A percentile compares a stretch with the other conserved stretches of the same genome.
These are phyloP conservation scores for Lepidium didymum DNA, from an alignment of 345 rosid species.

Conservation along the genomic window DNA sequence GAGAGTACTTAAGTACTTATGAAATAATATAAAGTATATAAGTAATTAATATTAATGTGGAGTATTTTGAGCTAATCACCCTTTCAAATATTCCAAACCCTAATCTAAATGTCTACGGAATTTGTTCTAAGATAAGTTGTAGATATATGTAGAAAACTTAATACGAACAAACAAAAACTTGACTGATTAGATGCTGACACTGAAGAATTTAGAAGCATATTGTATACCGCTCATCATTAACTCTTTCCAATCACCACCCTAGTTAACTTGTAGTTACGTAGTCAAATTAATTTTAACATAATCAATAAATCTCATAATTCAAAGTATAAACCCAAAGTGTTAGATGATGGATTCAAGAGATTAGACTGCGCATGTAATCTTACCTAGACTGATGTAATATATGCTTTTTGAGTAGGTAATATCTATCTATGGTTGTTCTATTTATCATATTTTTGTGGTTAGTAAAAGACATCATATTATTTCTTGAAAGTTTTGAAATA, in stretches of 20 bases:
- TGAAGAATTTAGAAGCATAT: neutral
- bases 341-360: neutral
- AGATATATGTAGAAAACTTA: too few species aligned
- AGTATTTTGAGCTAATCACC: too few species aligned
- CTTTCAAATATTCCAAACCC: neutral
- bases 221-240: neutral
- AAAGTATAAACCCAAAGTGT: neutral
- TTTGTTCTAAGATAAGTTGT: too few species aligned
- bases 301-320: neutral
- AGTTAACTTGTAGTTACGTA: neutral
- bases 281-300: neutral
- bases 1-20: too few species aligned
- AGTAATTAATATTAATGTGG: too few species aligned
- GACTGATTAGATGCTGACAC: neutral
- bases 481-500: neutral
- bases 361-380: neutral
- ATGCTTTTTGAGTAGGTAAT: neutral
- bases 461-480: neutral
- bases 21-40: too few species aligned
- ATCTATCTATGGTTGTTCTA: neutral
- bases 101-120: neutral
- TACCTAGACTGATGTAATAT: neutral
- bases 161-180: neutral
- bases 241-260: neutral
- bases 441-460: neutral